phyloP scores from a whole-genome alignment of 1,284 basidiomycete genomes.

The Sphagnurus paluster region DNA sequence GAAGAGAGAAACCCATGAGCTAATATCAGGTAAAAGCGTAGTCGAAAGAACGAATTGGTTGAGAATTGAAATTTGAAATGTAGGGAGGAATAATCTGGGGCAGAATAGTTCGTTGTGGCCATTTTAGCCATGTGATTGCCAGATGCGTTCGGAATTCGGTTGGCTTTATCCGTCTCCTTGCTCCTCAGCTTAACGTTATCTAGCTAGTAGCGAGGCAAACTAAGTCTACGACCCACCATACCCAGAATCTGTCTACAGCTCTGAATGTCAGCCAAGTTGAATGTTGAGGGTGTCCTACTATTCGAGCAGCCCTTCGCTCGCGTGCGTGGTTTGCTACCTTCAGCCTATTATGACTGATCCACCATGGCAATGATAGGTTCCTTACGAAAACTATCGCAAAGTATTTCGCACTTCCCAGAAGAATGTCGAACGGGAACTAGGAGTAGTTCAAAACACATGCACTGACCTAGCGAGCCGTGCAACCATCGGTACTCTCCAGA shows the following conservation, averaged over 20 bases:
- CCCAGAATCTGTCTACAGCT: background rate
- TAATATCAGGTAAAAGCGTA: background rate
- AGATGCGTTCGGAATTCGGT: too few species aligned
- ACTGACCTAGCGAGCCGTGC: conserved; percentile 53
- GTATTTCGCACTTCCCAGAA: conserved; percentile 79
- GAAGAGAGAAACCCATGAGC: conserved; percentile 5
- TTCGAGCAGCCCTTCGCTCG: conserved; percentile 88
- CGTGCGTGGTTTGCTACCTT: conserved; percentile 39
- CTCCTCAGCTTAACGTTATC: too few species aligned
- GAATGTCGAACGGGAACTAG: conserved; percentile 78
- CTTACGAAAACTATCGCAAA: conserved; percentile 85
- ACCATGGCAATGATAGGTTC: conserved; percentile 55
- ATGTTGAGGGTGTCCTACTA: conserved; percentile 77
- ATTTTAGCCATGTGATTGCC: too few species aligned
- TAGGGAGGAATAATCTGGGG: too few species aligned
- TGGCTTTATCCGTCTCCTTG: too few species aligned
- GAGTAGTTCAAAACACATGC: conserved; percentile 53
- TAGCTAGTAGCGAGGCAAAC: too few species aligned
- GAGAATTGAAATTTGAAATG: too few species aligned
- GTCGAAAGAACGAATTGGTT: too few species aligned
- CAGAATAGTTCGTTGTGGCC: too few species aligned
- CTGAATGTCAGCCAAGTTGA: conserved; percentile 51
- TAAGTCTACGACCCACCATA: background rate
- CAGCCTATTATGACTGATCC: conserved; percentile 1
- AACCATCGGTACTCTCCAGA: conserved; percentile 36